Evolutionary conservation across 2,329 filamentous ascomycete species (phyloP).

Genomic region (Epichloe coenophiala): DNA sequence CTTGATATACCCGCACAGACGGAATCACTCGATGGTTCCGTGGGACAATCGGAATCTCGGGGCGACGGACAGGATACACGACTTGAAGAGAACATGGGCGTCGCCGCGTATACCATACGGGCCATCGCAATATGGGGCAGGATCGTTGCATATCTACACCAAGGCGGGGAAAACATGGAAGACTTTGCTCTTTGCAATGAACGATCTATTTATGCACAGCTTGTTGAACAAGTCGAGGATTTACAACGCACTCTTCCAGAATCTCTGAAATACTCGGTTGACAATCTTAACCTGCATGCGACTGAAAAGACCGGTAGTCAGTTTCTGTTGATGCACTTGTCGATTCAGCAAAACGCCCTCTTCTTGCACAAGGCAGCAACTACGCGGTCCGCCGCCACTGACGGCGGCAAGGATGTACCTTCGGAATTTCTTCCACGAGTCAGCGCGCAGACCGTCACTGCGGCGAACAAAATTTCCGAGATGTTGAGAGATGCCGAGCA

Average conservation of each 20-base stretch:
- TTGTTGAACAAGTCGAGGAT: constrained; percentile 58
- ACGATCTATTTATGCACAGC: constrained; percentile 59
- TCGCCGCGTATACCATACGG: constrained; percentile 79
- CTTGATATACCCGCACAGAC: constrained; percentile 83
- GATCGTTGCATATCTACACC: constrained; percentile 79
- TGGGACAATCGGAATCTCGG: constrained; percentile 47
- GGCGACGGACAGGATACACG: constrained; percentile 53
- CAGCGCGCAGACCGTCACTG: constrained; percentile 62
- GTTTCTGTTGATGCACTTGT: constrained; percentile 83
- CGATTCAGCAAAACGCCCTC: constrained; percentile 76
- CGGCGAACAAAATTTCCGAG: constrained; percentile 76
- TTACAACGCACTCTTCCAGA: constrained; percentile 58
- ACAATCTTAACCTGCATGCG: constrained; percentile 75
- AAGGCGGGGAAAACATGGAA: constrained; percentile 80
- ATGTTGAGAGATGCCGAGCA: constrained; percentile 70
- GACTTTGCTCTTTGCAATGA: constrained; percentile 66
- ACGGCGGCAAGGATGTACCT: constrained; percentile 54
- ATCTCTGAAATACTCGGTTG: constrained; percentile 57
- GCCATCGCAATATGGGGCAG: constrained; percentile 80
- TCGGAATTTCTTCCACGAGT: constrained; percentile 65
- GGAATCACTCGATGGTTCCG: constrained; percentile 63
- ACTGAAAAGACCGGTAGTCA: constrained; percentile 81
- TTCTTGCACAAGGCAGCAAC: constrained; percentile 85
- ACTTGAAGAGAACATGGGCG: constrained; percentile 78
- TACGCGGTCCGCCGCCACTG: constrained; percentile 41